Evolutionary conservation across 495 filamentous ascomycete species (phyloP), one percentile per base, ranked within the genome.

Genomic region (Tuber calosporum): DNA sequence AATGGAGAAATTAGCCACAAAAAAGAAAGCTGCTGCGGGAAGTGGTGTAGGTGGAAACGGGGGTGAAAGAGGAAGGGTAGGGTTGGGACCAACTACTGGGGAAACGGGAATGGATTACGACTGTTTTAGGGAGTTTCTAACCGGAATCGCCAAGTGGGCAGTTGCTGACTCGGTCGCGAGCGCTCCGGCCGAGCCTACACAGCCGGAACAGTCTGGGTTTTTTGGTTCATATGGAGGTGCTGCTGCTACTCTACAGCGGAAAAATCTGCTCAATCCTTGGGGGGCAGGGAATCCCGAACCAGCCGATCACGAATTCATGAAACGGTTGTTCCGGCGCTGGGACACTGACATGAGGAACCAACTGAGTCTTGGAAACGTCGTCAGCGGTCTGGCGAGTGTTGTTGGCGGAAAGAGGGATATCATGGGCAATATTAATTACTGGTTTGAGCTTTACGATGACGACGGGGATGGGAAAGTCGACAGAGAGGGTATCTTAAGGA

Each of bases 371-470:
- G 93, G 95, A 75, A 90, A 97, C 77, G 93, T 98, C 6, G 95
- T 98, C 22, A 90, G 90, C 22, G 95, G 95, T 2, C 83, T 99
- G 40, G 93, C 95, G 3, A 88, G 90, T 45, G 90, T 99, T 70
- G 97, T 96, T 82, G 94, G 96, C 9, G 71, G 72, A 2, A 92
- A 91, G 37, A 89, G 89, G 58, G 95, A 98, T 82, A 96, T 99
- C 76, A 97, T 98, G 94, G 91, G 92, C 42, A 93, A 90, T 75
- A 98, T 99, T 80, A 93, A 89, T 68, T 98, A 97, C 82, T 99
- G 98, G 84, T 99, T 98, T 78, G 90, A 97, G 80, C 87, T 99
- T 0, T 97, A 98, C 80, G 96, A 98, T 82, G 94, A 99, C 77
- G 90, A 92, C 80, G 88, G 90, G 2, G 92, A 96, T 82, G 95